A percentile compares a stretch with the other conserved stretches of the same genome.
Conservation (phyloP, 805 yeast species). For the Hanseniaspora taiwanica region DNA sequence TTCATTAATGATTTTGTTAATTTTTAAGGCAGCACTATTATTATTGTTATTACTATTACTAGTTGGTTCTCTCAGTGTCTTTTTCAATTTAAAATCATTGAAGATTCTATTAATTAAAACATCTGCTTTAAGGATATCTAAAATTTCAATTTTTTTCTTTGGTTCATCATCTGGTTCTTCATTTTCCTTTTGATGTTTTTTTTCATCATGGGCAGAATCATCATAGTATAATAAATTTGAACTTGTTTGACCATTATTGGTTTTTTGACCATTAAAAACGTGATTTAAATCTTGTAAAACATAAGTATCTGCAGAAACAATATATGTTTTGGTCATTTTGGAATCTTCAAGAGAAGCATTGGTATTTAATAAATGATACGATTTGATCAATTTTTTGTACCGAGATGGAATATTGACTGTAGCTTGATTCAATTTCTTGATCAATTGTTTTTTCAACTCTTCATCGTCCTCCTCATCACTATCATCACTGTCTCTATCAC, state of each 20-base stretch:
- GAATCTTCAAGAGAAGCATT: neutral
- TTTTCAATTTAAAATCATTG: neutral
- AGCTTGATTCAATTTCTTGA: neutral
- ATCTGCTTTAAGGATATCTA: neutral
- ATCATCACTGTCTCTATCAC: neutral
- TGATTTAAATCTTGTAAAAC: neutral
- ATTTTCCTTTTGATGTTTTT: too few species aligned
- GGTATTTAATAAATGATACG: neutral
- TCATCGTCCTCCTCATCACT: neutral
- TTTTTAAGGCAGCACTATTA: neutral
- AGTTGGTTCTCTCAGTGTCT: neutral
- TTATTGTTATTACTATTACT: neutral
- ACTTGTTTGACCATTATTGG: neutral
- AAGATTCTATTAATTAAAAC: neutral
- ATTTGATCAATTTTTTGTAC: conserved; percentile 1
- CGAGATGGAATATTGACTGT: neutral
- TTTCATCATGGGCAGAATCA: too few species aligned
- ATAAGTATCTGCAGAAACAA: neutral
- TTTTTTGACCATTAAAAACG: neutral
- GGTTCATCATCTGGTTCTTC: conserved; percentile 7
- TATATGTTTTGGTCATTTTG: neutral
- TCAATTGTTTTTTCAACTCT: neutral
- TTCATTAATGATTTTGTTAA: neutral
- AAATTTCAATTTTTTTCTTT: conserved; percentile 2
- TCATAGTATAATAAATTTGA: too few species aligned